phyloP scores from a whole-genome alignment of 768 basidiomycete species.

The Suillus hirtellus region DNA sequence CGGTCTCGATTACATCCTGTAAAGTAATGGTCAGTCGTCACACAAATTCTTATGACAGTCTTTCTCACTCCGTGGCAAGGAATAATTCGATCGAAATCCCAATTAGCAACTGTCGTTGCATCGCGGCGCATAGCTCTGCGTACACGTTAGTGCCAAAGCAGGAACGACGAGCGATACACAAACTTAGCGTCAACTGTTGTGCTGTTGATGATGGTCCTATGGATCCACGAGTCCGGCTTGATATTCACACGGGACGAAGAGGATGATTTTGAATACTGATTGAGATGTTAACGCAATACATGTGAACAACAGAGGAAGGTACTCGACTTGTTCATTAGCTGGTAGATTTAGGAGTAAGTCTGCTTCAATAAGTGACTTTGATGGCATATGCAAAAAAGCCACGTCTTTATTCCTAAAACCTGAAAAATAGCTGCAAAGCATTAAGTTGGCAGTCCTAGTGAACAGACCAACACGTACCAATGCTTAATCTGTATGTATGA shows the following conservation, averaged over 20 bases:
- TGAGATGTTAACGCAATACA: neutral
- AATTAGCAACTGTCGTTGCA: constrained; percentile 61
- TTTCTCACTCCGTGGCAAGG: constrained; percentile 63
- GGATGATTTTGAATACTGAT: constrained; percentile 40
- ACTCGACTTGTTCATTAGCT: constrained; percentile 64
- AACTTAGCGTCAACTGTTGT: constrained; percentile 31
- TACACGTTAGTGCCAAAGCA: constrained; percentile 7
- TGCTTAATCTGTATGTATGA: constrained; percentile 44
- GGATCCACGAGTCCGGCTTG: constrained; percentile 33
- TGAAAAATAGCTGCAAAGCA: constrained; percentile 57
- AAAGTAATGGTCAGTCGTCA: constrained; percentile 6
- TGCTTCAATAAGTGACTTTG: constrained; percentile 74
- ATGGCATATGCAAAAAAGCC: constrained; percentile 74
- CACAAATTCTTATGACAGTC: neutral
- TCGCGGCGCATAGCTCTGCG: constrained; percentile 59
- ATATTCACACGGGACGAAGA: constrained; percentile 30
- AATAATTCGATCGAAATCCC: constrained; percentile 77
- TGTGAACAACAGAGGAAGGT: neutral
- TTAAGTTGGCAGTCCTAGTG: neutral
- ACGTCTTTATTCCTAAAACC: constrained; percentile 79
- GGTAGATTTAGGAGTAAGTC: constrained; percentile 87
- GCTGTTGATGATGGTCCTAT: constrained; percentile 24
- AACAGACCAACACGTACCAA: constrained; percentile 36
- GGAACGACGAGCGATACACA: constrained; percentile 5
- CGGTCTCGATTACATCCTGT: constrained; percentile 63